phyloP scores from a whole-genome alignment of 495 filamentous ascomycete species.

The Xylaria cubensis region DNA sequence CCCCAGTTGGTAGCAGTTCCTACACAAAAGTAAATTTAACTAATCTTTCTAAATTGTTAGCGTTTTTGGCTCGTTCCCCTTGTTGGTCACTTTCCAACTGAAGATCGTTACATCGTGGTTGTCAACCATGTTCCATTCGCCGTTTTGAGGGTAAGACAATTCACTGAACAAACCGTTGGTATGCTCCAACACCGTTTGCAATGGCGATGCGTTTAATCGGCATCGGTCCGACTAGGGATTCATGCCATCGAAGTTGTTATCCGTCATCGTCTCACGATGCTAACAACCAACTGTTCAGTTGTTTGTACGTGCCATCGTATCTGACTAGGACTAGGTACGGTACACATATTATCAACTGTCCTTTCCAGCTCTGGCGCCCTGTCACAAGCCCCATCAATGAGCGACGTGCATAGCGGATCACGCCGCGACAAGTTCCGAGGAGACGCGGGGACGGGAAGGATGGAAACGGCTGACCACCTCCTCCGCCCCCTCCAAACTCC shows the following conservation, averaged over 20 bases:
- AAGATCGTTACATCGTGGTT: background rate
- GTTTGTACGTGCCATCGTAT: background rate
- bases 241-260: background rate
- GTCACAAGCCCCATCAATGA: constrained; percentile 6
- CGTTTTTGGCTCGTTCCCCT: background rate
- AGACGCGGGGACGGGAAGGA: constrained; percentile 24
- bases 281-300: constrained; percentile 1
- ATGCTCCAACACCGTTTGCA: background rate
- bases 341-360: background rate
- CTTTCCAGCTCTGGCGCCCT: background rate
- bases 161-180: background rate
- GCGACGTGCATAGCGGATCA: constrained; percentile 20
- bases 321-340: background rate
- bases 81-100: no score
- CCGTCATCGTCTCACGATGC: background rate
- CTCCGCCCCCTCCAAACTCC: background rate
- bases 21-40: background rate
- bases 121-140: background rate
- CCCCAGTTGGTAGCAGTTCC: background rate
- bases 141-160: background rate
- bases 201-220: background rate
- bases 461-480: constrained; percentile 19
- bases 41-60: background rate
- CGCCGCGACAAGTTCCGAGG: constrained; percentile 15
- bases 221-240: background rate